Base-by-base conservation (phyloP, 805 yeast species). In the Tetrapisispora namnaoensis region DNA sequence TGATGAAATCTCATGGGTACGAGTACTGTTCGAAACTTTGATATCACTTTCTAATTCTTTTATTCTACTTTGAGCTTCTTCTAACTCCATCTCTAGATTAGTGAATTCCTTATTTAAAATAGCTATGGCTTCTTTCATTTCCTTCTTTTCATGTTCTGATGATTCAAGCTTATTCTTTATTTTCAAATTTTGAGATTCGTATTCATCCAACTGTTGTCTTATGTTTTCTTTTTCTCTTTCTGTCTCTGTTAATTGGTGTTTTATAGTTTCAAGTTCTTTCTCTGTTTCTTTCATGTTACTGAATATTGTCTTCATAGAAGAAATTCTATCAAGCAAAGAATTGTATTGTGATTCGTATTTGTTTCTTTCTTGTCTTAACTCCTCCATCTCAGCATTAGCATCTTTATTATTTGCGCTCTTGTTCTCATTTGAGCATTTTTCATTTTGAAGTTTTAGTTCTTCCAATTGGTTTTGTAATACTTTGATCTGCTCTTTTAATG, bases 291-390 rank as follows among this genome's bases (percentile, higher is more conserved):
- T 82, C 86, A 84, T 83, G 54, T 85, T 84, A 37, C 69, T 72
- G 63, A 85, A 85, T 2, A 85, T 75, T 0, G 82, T 69, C 55
- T 83, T 85, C 91, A 85, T 84, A 2, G 86, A 77, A 1, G 87
- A 77, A 17, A 86, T 62, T 60, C 83, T 74, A 53, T 77, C 78
- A 51, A 86, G 63, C 32, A 86, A 65, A 4, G 76, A 70, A 51
- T 83, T 82, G 58, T 84, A 83, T 53, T 80, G 79, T 1, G 72
- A 69, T 55, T 82, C 79, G 28, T 76, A 71, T 30, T 75, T 73
- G 44, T 76, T 82, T 49, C 83, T 73, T 56, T 82, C 87, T 35
- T 70, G 67, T 30, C 70, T 71, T 27, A 69, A 62, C 37, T 56
- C 62, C 34, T 58, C 60, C 14, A 75, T 52, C 45, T 71, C 67